phyloP scores from a whole-genome alignment of 1,284 basidiomycete genomes.

The Ganoderma multipileum region DNA sequence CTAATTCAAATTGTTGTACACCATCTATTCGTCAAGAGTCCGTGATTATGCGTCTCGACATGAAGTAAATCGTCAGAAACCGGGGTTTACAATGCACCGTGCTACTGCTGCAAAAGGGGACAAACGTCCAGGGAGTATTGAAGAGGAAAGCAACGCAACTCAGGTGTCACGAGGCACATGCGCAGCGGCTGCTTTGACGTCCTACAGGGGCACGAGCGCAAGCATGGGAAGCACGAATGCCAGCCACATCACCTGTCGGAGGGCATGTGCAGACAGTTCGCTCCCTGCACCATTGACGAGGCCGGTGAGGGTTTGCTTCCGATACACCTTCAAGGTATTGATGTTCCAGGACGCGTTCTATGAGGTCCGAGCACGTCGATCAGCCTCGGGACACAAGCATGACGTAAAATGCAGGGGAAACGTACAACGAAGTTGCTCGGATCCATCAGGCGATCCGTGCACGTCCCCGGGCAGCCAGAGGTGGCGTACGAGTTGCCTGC shows the following conservation, averaged over 20 bases:
- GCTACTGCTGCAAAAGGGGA: not conserved
- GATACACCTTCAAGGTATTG: slow-evolving; percentile 61
- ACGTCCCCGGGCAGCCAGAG: slow-evolving; percentile 78
- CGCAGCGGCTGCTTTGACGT: slow-evolving; percentile 16
- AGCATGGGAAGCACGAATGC: slow-evolving; percentile 17
- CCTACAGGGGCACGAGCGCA: slow-evolving; percentile 17
- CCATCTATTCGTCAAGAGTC: slow-evolving; percentile 16
- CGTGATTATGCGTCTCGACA: slow-evolving; percentile 14
- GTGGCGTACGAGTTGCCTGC: slow-evolving; percentile 79
- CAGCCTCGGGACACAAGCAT: slow-evolving; percentile 9
- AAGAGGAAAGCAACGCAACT: slow-evolving; percentile 9
- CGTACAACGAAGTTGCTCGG: slow-evolving; percentile 73
- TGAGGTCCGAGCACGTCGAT: slow-evolving; percentile 10
- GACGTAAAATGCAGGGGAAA: slow-evolving; percentile 10
- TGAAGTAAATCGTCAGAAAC: slow-evolving; percentile 5
- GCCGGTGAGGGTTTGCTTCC: slow-evolving; percentile 47
- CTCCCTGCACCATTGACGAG: slow-evolving; percentile 34
- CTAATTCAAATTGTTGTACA: slow-evolving; percentile 8
- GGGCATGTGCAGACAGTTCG: slow-evolving; percentile 1
- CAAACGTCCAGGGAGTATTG: not conserved
- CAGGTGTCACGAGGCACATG: slow-evolving; percentile 12
- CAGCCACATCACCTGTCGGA: slow-evolving; percentile 22
- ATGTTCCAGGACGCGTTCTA: slow-evolving; percentile 69
- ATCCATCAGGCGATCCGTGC: slow-evolving; percentile 65
- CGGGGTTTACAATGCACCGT: slow-evolving; percentile 6